phyloP scores from a whole-genome alignment of 106 monocot genomes.

The Amphibolis antarctica region DNA sequence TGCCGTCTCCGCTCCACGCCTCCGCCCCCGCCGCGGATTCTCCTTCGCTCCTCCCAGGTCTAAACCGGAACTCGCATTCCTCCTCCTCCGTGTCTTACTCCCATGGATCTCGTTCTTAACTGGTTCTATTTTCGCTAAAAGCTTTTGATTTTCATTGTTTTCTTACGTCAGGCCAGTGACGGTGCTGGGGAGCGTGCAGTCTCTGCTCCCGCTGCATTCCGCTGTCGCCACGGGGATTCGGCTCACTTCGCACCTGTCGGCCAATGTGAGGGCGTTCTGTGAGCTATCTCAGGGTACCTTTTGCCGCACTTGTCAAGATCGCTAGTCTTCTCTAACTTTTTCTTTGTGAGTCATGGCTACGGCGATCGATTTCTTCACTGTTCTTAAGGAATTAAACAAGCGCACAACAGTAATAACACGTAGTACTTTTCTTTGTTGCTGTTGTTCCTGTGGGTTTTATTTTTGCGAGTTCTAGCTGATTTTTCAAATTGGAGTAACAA shows the following conservation, averaged over 20 bases:
- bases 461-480: too few relatives aligned
- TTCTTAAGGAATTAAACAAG: too few relatives aligned
- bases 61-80: too few relatives aligned
- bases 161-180: background rate
- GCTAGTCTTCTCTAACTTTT: slow-evolving; percentile 7
- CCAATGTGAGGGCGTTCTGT: slow-evolving; percentile 69
- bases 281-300: slow-evolving; percentile 95
- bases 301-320: slow-evolving; percentile 25
- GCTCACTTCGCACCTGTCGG: slow-evolving; percentile 68
- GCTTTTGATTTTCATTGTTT: background rate
- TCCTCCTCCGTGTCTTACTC: background rate
- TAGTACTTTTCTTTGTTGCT: too few relatives aligned
- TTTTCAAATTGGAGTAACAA: too few relatives aligned
- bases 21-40: background rate
- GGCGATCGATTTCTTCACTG: too few relatives aligned
- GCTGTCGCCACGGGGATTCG: slow-evolving; percentile 21
- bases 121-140: too few relatives aligned
- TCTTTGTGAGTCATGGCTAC: slow-evolving; percentile 8
- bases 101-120: too few relatives aligned
- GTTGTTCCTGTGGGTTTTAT: too few relatives aligned
- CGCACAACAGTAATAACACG: too few relatives aligned
- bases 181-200: slow-evolving; percentile 23
- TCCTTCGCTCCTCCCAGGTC: slow-evolving; percentile 3
- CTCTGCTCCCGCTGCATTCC: slow-evolving; percentile 49
- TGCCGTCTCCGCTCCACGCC: background rate